phyloP scores from a whole-genome alignment of 2,329 filamentous ascomycete species.

The Neonectria sp. region DNA sequence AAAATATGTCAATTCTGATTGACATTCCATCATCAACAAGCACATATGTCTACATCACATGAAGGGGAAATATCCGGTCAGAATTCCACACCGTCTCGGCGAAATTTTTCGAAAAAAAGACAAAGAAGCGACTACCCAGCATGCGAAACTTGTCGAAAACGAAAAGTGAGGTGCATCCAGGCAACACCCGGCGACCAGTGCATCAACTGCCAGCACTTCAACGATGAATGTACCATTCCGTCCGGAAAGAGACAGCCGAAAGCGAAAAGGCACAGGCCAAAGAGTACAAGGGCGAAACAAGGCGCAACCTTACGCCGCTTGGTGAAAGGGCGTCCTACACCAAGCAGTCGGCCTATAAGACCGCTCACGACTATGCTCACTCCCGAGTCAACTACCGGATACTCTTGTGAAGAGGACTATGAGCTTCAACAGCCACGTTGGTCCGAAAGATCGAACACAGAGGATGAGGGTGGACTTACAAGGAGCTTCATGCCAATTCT shows the following conservation, averaged over 20 bases:
- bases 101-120: background rate
- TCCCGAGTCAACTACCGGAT: background rate
- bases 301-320: background rate
- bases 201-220: constrained; percentile 17
- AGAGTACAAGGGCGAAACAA: background rate
- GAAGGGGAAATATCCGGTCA: background rate
- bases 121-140: constrained; percentile 2
- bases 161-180: constrained; percentile 20
- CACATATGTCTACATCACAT: background rate
- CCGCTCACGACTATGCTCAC: background rate
- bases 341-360: background rate
- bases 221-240: constrained; percentile 2
- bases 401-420: background rate
- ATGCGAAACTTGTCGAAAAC: constrained; percentile 7
- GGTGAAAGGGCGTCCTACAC: background rate
- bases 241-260: background rate
- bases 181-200: background rate
- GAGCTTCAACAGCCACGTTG: background rate
- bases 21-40: background rate
- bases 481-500: background rate
- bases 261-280: background rate
- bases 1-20: background rate
- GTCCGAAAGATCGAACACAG: background rate
- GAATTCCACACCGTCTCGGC: background rate
- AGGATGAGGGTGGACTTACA: background rate